Evolutionary conservation across 495 filamentous ascomycete species (phyloP).

Genomic region (Penicillium parvum): DNA sequence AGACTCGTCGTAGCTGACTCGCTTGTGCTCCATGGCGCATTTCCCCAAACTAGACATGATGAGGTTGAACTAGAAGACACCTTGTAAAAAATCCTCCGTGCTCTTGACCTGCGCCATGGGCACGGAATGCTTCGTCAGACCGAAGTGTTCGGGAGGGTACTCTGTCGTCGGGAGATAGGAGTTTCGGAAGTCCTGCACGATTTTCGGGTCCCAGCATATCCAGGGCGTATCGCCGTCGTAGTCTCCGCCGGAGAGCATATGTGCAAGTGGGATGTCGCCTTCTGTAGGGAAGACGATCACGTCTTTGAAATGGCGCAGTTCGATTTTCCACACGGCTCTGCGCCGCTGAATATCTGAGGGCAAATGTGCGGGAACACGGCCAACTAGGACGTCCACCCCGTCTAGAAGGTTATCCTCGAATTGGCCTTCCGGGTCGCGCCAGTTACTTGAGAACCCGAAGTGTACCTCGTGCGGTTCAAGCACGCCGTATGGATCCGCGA

Average conservation of each 20-base stretch:
- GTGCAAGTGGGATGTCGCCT: constrained; percentile 66
- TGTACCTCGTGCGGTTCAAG: constrained; percentile 74
- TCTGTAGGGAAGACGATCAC: constrained; percentile 79
- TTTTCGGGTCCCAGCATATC: constrained; percentile 81
- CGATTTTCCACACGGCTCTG: constrained; percentile 58
- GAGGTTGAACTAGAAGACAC: constrained; percentile 62
- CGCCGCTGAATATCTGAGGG: constrained; percentile 78
- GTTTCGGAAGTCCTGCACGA: constrained; percentile 74
- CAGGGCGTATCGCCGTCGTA: constrained; percentile 90
- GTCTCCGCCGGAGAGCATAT: constrained; percentile 85
- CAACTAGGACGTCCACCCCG: constrained; percentile 74
- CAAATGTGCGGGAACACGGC: constrained; percentile 75
- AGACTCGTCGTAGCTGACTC: constrained; percentile 59
- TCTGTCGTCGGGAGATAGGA: constrained; percentile 48
- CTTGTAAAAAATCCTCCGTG: constrained; percentile 45
- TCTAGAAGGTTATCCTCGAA: constrained; percentile 59
- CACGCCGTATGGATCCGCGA: constrained; percentile 70
- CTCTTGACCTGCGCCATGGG: constrained; percentile 29
- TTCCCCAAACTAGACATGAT: constrained; percentile 62
- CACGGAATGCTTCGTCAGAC: constrained; percentile 54
- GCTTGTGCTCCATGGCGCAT: constrained; percentile 72
- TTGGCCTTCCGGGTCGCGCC: constrained; percentile 53
- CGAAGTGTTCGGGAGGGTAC: constrained; percentile 49
- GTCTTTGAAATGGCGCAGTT: constrained; percentile 73
- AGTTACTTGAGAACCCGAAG: constrained; percentile 65